A percentile compares a stretch with the other conserved stretches of the same genome.
These are phyloP conservation scores for Metarhizium rileyi DNA, from an alignment of 2,329 filamentous ascomycete species.

Conservation along the genomic window DNA sequence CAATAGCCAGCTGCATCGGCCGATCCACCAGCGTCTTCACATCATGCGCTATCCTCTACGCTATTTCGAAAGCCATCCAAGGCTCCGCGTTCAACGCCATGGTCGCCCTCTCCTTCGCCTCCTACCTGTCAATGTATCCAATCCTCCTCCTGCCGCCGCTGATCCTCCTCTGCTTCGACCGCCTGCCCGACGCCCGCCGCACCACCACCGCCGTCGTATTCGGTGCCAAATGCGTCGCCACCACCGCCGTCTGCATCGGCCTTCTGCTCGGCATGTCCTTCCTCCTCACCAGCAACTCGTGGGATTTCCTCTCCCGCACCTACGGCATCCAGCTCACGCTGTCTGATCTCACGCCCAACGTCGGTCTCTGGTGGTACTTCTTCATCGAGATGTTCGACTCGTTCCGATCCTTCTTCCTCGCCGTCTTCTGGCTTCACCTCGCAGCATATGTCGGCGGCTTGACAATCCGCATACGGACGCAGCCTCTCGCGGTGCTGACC, in stretches of 20 bases:
- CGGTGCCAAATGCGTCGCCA: conserved; percentile 38
- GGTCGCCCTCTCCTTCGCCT: conserved; percentile 75
- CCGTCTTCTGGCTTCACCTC: conserved; percentile 95
- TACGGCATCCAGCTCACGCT: conserved; percentile 90
- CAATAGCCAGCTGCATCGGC: conserved; percentile 80
- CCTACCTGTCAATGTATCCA: conserved; percentile 89
- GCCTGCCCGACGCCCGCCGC: conserved; percentile 29
- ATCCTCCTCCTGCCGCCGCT: conserved; percentile 77
- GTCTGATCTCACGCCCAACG: conserved; percentile 87
- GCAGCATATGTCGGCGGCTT: conserved; percentile 82
- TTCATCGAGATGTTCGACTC: conserved; percentile 99
- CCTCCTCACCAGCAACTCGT: conserved; percentile 64
- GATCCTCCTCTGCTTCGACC: conserved; percentile 70
- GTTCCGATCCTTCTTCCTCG: conserved; percentile 93
- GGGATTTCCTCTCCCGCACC: conserved; percentile 79
- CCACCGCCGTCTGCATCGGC: conserved; percentile 45
- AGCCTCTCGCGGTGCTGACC: conserved; percentile 78
- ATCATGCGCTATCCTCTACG: conserved; percentile 76
- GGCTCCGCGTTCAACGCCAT: conserved; percentile 68
- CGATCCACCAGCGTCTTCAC: conserved; percentile 85
- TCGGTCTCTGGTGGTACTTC: conserved; percentile 99
- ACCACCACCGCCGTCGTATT: conserved; percentile 37
- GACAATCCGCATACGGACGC: conserved; percentile 69
- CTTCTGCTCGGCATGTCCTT: conserved; percentile 63
- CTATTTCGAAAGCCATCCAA: conserved; percentile 68